These are phyloP conservation scores for Strigomonas galati DNA, from an alignment of 208 protist genomes.

Conservation along the genomic window DNA sequence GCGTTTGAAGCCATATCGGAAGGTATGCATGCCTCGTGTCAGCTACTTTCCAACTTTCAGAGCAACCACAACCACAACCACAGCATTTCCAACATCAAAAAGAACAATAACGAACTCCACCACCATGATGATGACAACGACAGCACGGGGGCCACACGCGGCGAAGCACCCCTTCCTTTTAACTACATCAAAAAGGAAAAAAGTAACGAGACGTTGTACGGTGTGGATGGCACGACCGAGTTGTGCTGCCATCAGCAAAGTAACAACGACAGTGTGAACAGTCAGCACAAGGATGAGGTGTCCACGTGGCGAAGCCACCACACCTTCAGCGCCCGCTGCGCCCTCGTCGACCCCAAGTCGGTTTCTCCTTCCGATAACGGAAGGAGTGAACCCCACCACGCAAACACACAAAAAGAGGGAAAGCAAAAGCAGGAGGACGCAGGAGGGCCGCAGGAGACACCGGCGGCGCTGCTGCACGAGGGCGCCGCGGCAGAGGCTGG, in stretches of 20 bases:
- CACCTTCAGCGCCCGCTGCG: constrained; percentile 72
- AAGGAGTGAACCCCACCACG: too few species aligned
- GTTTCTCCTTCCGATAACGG: too few species aligned
- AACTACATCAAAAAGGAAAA: constrained; percentile 7
- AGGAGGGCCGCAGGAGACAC: neutral
- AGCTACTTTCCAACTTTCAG: too few species aligned
- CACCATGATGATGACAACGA: too few species aligned
- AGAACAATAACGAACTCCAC: too few species aligned
- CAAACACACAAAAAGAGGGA: neutral
- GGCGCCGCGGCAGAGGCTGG: neutral
- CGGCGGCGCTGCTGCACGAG: too few species aligned
- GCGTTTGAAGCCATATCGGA: too few species aligned
- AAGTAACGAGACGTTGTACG: neutral
- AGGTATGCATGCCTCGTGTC: too few species aligned
- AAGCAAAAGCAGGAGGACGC: neutral
- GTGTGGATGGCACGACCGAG: neutral
- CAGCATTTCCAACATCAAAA: too few species aligned
- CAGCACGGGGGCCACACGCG: too few species aligned
- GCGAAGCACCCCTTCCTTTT: too few species aligned
- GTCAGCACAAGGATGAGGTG: constrained; percentile 16
- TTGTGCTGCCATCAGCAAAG: neutral
- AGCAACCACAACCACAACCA: too few species aligned
- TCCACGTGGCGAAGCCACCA: constrained; percentile 72
- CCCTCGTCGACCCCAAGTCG: constrained; percentile 4
- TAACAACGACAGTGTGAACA: neutral